Base-by-base conservation (phyloP, 2,329 filamentous ascomycete genomes). In the Lojkania enalia region DNA sequence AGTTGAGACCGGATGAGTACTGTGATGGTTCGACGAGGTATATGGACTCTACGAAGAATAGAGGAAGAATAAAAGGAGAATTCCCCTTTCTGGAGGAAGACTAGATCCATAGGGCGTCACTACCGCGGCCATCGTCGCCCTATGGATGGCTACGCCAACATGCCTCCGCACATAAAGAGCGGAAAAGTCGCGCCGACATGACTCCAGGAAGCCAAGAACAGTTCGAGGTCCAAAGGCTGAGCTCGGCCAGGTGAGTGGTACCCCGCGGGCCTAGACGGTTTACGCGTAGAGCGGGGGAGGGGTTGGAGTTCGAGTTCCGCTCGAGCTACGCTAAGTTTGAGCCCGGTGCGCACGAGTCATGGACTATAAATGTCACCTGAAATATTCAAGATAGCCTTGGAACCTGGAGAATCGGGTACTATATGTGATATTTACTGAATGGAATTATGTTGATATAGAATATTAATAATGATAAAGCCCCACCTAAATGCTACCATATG, bases 1-100 rank as follows among this genome's bases (percentile, higher is more conserved):
- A 15, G 23, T 35, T 13, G 14, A 16, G 18, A 37, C 15, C 27
- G 20, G 16, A 5, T 51, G 51, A 52, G 51, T 47, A 49, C 51
- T 45, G 30, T 51, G 49, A 51, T 51, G 51, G 41, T 13, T 42
- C 20, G 18, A 3, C 12, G 1, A 13, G 2, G n/a, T 25, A 20
- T 39, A 38, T 33, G 33, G 16, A 31, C 15, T 20, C 15, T 21
- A n/a, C 38, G 39, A 25, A 5, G n/a, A n/a, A 27, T 27, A 27
- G n/a, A 27, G 23, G 7, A 7, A n/a, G 23, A 27, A 7, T 27
- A 27, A n/a, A n/a, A 27, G n/a, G n/a, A n/a, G n/a, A n/a, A n/a
- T n/a, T n/a, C n/a, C n/a, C n/a, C n/a, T n/a, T n/a, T n/a, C n/a
- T n/a, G n/a, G n/a, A n/a, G n/a, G n/a, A n/a, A n/a, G n/a, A n/a